These are phyloP conservation scores for Turritis glabra DNA, from an alignment of 345 rosid genomes.

Conservation along the genomic window DNA sequence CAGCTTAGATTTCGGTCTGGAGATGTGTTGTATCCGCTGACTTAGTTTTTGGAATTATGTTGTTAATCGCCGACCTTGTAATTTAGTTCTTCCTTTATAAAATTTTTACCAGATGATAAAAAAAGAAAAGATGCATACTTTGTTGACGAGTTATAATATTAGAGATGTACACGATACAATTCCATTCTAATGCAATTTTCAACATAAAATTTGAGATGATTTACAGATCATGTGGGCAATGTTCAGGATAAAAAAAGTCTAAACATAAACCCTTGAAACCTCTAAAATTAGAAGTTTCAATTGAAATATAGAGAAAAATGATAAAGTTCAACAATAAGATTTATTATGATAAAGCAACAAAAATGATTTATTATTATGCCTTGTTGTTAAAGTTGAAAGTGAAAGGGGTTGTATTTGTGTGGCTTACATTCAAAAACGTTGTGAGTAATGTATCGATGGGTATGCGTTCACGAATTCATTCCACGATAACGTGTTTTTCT, in stretches of 20 bases:
- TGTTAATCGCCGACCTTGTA: too few relatives aligned
- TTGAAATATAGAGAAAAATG: not conserved
- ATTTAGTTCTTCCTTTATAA: too few relatives aligned
- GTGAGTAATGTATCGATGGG: too few relatives aligned
- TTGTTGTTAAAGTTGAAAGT: not conserved
- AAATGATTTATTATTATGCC: not conserved
- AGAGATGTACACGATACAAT: not conserved
- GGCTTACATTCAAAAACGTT: conserved; percentile 6
- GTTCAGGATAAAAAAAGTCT: not conserved
- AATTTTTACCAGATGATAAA: too few relatives aligned
- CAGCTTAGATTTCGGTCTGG: too few relatives aligned
- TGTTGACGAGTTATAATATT: not conserved
- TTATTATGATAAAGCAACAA: not conserved
- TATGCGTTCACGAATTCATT: conserved; percentile 12
- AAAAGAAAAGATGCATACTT: not conserved
- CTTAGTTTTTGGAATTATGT: too few relatives aligned
- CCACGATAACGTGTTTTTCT: conserved; percentile 28
- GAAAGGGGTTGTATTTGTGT: conserved; percentile 18
- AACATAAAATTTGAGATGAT: not conserved
- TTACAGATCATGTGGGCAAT: not conserved
- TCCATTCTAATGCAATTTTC: not conserved
- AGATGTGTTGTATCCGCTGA: too few relatives aligned
- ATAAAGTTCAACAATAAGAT: not conserved
- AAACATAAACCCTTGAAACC: not conserved
- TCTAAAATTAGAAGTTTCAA: not conserved